These are phyloP conservation scores for Moelleriella libera DNA, from an alignment of 2,329 filamentous ascomycete genomes.

Conservation along the genomic window DNA sequence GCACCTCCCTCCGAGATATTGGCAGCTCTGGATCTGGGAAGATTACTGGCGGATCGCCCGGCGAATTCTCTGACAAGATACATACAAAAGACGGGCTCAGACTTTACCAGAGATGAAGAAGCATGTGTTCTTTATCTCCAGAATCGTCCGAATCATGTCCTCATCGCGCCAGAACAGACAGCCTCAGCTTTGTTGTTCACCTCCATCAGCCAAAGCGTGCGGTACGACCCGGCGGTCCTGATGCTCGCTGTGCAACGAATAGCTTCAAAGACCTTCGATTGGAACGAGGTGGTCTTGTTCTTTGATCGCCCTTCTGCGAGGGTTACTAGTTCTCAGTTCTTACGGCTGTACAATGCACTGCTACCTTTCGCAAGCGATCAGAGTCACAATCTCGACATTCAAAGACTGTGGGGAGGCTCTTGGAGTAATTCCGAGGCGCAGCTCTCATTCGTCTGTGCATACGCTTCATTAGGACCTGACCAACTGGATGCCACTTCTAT, in stretches of 20 bases:
- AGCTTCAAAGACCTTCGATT: conserved; percentile 48
- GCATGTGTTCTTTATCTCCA: conserved; percentile 41
- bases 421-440: conserved; percentile 84
- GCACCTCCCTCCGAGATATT: conserved; percentile 58
- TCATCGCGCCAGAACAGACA: conserved; percentile 69
- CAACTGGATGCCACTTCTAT: conserved; percentile 77
- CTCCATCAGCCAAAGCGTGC: conserved; percentile 41
- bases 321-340: conserved; percentile 67
- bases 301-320: conserved; percentile 72
- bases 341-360: conserved; percentile 67
- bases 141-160: conserved; percentile 35
- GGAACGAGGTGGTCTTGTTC: conserved; percentile 58
- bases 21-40: conserved; percentile 54
- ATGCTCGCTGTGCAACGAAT: conserved; percentile 50
- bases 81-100: conserved; percentile 61
- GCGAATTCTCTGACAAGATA: conserved; percentile 45
- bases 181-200: conserved; percentile 62
- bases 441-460: conserved; percentile 84
- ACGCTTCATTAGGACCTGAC: conserved; percentile 59
- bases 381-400: conserved; percentile 54
- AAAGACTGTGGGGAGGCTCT: conserved; percentile 75
- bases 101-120: conserved; percentile 65
- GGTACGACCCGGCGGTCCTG: conserved; percentile 37
- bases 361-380: conserved; percentile 52
- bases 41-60: conserved; percentile 46